phyloP scores from a whole-genome alignment of 1,284 basidiomycete species.

The Fomitopsis schrenkii region DNA sequence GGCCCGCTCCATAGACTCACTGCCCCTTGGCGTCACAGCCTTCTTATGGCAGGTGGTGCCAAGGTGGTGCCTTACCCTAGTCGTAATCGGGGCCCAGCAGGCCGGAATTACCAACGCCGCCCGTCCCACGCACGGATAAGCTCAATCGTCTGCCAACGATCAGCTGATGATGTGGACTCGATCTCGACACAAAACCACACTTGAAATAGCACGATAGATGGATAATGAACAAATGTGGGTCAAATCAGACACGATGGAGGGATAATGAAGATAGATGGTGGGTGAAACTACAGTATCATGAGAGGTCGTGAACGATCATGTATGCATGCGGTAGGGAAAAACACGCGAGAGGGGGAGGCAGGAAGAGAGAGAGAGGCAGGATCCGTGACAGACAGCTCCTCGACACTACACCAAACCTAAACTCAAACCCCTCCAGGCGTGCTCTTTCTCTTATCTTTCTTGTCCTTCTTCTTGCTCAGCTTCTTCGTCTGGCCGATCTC shows the following conservation, averaged over 20 bases:
- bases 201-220: neutral
- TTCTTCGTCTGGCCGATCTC: slow-evolving; percentile 22
- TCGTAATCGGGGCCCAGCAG: neutral
- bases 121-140: neutral
- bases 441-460: slow-evolving; percentile 29
- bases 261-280: slow-evolving; percentile 5
- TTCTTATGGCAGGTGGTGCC: slow-evolving; percentile 1
- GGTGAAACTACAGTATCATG: slow-evolving; percentile 23
- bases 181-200: neutral
- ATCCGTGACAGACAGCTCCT: slow-evolving; percentile 6
- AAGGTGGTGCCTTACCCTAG: neutral
- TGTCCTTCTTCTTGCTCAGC: slow-evolving; percentile 26
- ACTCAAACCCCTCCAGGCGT: neutral
- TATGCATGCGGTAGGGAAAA: slow-evolving; percentile 12
- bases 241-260: neutral
- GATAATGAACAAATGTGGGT: neutral
- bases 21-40: slow-evolving; percentile 12
- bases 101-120: neutral
- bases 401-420: neutral
- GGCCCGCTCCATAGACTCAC: too few species aligned
- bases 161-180: neutral
- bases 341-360: neutral
- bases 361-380: neutral
- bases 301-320: slow-evolving; percentile 12
- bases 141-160: neutral